These are phyloP conservation scores for Zizania palustris DNA, from an alignment of 202 grass and related monocot species.

Conservation along the genomic window DNA sequence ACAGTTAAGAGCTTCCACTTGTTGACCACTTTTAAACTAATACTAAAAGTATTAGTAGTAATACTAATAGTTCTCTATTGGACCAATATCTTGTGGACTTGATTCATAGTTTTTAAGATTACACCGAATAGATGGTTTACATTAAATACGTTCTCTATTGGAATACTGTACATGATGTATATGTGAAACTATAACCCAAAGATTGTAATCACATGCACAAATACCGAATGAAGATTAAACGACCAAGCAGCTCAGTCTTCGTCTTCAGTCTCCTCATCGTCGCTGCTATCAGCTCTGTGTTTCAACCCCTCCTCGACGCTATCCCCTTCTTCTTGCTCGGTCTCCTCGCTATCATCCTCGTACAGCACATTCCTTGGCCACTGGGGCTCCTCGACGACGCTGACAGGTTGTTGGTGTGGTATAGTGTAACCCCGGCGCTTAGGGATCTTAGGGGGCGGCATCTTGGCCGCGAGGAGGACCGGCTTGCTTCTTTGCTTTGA, in stretches of 20 bases:
- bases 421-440: conserved; percentile 40
- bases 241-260: conserved; percentile 66
- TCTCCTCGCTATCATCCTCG: conserved; percentile 91
- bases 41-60: too few relatives aligned
- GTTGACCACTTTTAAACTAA: too few relatives aligned
- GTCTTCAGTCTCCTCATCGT: conserved; percentile 75
- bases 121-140: too few relatives aligned
- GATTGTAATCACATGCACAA: conserved; percentile 40
- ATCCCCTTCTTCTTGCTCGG: conserved; percentile 67
- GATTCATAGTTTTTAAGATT: too few relatives aligned
- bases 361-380: conserved; percentile 43
- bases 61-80: too few relatives aligned
- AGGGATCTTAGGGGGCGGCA: conserved; percentile 40
- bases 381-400: conserved; percentile 42
- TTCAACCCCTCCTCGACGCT: conserved; percentile 50
- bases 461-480: conserved; percentile 1
- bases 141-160: too few relatives aligned
- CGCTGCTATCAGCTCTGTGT: conserved; percentile 52
- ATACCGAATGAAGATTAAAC: not conserved
- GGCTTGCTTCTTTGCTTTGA: conserved; percentile 60
- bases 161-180: too few relatives aligned
- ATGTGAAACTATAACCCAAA: conserved; percentile 43
- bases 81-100: too few relatives aligned
- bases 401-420: conserved; percentile 19
- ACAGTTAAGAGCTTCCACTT: too few relatives aligned